Base-by-base conservation (phyloP, 176 grass and related monocot species). In the Eleusine indica region DNA sequence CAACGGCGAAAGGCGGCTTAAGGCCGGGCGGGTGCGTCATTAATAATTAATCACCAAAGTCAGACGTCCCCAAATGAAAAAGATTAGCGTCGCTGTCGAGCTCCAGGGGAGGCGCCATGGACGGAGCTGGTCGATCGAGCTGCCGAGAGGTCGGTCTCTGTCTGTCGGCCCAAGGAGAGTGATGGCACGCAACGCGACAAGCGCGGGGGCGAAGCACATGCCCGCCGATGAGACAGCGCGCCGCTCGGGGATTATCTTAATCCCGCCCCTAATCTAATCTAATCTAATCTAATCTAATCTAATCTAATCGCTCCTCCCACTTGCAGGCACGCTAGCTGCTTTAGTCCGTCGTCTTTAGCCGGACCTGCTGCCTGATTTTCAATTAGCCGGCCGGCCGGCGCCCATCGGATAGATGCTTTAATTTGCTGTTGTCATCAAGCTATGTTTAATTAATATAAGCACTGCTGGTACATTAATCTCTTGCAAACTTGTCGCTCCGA, bases 161-260 rank as follows among this genome's bases (percentile, higher is more conserved):
- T 58, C 56, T 6, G 19, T n/a, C n/a, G 58, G n/a, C 18, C 4
- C 21, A 60, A 22, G 57, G 57, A 25, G 57, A 60, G 57, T 22
- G 57, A 22, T 22, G 57, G 16, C 57, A 22, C 22, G 52, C 87
- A 83, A 84, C 16, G 77, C 84, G 87, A 84, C 80, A 89, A 82
- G 76, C 17, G 5, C 54, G 71, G 57, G n/a, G 42, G 46, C 3
- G 5, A 29, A 62, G 87, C 85, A 93, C 91, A 93, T 90, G 91
- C 66, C 60, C 68, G 43, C 68, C 42, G 83, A 82, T 9, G 76
- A 54, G 86, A 88, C 90, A 92, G 87, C 78, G 85, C 91, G 85
- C 88, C 84, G 85, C 87, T 56, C 73, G 61, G 73, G 15, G 73
- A 69, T 86, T 88, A 86, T 85, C 68, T 86, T 88, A 91, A 88